Base-by-base conservation (phyloP, 2,329 filamentous ascomycete species). In the Trichoderma afroharzianum region DNA sequence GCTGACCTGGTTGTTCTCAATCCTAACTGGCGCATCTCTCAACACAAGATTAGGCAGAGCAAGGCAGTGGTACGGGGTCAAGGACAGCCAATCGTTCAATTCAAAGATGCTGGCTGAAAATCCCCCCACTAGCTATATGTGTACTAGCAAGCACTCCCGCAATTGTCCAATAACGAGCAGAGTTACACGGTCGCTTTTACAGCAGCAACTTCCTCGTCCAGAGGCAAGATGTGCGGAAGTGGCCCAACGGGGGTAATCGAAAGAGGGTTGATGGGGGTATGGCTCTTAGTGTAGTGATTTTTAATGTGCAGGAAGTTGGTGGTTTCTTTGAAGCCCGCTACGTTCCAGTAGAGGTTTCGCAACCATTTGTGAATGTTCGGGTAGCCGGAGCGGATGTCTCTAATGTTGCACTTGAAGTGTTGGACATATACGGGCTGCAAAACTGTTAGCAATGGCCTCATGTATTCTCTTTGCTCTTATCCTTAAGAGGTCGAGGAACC, bases 271-370 rank as follows among this genome's bases (percentile, higher is more conserved):
- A 91, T 91, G 81, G 91, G 86, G 6, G 84, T 84, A 77, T 89
- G 87, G 74, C 86, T 88, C 77, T 84, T 83, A 73, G 87, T 88
- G 80, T 88, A 88, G 79, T 91, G 88, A 78, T 84, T 91, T 88
- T 97, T 97, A 83, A 98, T 98, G 82, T 98, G 95, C 81, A 95
- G 88, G 80, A 97, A 97, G 80, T 97, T 88, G 15, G 94, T 97
- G 72, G 94, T 95, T 67, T 92, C 88, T 73, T 85, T 84, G 83
- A 97, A 97, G 2, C 93, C 93, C 0, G 90, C 85, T 32, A 89
- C 80, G 75, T 91, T 91, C 94, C 94, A 97, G 84, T 97, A 97
- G 75, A 97, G 83, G 78, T 91, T 87, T 70, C 92, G 86, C 82
- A 97, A 81, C 94, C 94, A 97, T 73, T 83, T 84, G 83, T 97